Evolutionary conservation across 768 basidiomycete species (phyloP), one percentile per base, ranked within the genome.

Genomic region (Podaxis carcinomalis): DNA sequence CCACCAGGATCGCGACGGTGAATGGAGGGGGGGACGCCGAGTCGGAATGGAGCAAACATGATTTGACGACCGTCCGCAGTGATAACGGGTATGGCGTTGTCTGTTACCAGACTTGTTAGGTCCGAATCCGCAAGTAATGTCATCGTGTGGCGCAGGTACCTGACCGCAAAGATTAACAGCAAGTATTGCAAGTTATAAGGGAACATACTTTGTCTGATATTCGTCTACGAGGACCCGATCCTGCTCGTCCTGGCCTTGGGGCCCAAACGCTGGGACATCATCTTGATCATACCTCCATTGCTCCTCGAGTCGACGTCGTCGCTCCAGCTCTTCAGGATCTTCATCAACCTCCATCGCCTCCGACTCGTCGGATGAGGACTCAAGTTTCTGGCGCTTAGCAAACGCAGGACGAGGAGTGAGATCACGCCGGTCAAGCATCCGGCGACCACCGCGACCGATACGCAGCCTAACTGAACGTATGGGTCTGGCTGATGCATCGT

Each of bases 361-460:
- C 32, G 59, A 68, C 23, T 68, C 67, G 14, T 64, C 64, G 6
- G 72, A 65, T 1, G 73, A 72, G 16, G 28, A 23, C 19, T 52
- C 51, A 7, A 46, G 52, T 1, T 72, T 74, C 0, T 63, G 67
- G 25, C 64, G 52, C 35, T 65, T 71, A 42, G 62, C 40, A 23
- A 64, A 42, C 32, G 70, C 63, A 14, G 66, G 55, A 70, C 71
- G 63, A 68, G 68, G 64, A 14, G 49, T 56, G 46, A 73, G 65
- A 60, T 76, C 72, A 13, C 88, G 83, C 52, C 96, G 83, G 74
- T 97, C 94, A 16, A 96, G 66, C 63, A 86, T 77, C 13, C 87
- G 70, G 28, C 92, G 83, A 3, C 95, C 95, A 36, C 90, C 92
- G 57, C 96, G 90, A 1, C 94, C 94, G 59, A 82, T 73, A 7